These are phyloP conservation scores for Dactylellina cionopaga DNA, from an alignment of 2,329 filamentous ascomycete genomes.

Conservation along the genomic window DNA sequence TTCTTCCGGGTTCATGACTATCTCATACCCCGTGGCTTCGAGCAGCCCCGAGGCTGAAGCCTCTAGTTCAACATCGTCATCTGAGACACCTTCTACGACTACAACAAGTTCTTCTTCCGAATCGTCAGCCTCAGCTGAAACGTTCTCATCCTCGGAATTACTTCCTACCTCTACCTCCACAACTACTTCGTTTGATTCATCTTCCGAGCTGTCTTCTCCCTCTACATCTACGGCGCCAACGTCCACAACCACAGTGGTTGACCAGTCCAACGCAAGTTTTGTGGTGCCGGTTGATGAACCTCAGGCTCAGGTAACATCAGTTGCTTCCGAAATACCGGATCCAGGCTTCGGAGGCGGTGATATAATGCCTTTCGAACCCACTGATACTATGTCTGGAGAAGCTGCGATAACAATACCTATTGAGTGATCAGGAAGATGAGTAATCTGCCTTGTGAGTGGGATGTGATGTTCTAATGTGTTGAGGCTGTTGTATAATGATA, in stretches of 20 bases:
- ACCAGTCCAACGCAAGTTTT: too few relatives aligned
- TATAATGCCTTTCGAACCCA: constrained; percentile 20
- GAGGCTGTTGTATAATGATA: constrained; percentile 44
- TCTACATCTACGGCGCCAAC: neutral
- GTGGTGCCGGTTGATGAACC: constrained; percentile 31
- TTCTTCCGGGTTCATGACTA: constrained; percentile 37
- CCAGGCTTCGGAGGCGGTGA: constrained; percentile 39
- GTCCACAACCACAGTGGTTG: neutral
- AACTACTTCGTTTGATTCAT: neutral
- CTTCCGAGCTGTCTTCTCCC: neutral
- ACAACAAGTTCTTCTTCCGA: neutral
- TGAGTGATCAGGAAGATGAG: neutral
- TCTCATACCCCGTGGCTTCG: constrained; percentile 7
- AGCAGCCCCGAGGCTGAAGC: neutral
- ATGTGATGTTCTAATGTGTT: constrained; percentile 21
- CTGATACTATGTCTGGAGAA: constrained; percentile 4
- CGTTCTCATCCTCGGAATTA: neutral
- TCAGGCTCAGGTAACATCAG: constrained; percentile 4
- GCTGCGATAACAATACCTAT: constrained; percentile 27
- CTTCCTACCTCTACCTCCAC: neutral
- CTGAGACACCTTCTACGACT: neutral
- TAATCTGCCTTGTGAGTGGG: neutral
- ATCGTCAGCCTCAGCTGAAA: constrained; percentile 1
- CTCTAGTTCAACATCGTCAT: neutral
- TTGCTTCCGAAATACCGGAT: neutral